Evolutionary conservation across 2,329 filamentous ascomycete species (phyloP).

Genomic region (Arthrobotrys musiformis): DNA sequence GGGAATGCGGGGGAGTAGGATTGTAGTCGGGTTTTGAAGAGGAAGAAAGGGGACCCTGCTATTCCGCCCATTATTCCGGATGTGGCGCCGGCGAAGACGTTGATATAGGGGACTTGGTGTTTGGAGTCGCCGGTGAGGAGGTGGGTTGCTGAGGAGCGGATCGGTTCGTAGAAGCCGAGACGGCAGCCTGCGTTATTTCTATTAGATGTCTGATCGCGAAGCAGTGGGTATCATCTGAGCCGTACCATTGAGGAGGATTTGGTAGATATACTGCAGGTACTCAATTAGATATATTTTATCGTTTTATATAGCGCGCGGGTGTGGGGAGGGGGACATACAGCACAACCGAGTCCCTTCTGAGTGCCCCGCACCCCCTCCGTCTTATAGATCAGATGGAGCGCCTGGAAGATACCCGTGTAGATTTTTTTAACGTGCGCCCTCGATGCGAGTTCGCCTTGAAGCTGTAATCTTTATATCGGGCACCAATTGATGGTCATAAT

Average conservation of each 20-base stretch:
- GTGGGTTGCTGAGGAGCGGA: slow-evolving; percentile 77
- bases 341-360: slow-evolving; percentile 87
- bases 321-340: slow-evolving; percentile 65
- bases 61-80: slow-evolving; percentile 92
- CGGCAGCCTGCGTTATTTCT: slow-evolving; percentile 72
- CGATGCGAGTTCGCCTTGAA: slow-evolving; percentile 92
- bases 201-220: not conserved
- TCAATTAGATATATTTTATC: not conserved
- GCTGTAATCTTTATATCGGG: slow-evolving; percentile 80
- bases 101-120: slow-evolving; percentile 87
- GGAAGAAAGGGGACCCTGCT: slow-evolving; percentile 95
- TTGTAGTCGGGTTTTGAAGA: slow-evolving; percentile 95
- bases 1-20: slow-evolving; percentile 92
- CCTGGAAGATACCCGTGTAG: slow-evolving; percentile 92
- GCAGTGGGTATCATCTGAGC: not conserved
- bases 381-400: slow-evolving; percentile 85
- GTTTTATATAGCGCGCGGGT: not conserved
- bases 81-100: slow-evolving; percentile 89
- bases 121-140: slow-evolving; percentile 76
- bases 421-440: slow-evolving; percentile 85
- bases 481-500: not conserved
- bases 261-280: slow-evolving; percentile 80
- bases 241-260: slow-evolving; percentile 84
- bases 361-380: slow-evolving; percentile 89
- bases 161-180: slow-evolving; percentile 95